These are phyloP conservation scores for Fraxinus xanthoxyloides DNA, from an alignment of 305 asterid species.

Conservation along the genomic window DNA sequence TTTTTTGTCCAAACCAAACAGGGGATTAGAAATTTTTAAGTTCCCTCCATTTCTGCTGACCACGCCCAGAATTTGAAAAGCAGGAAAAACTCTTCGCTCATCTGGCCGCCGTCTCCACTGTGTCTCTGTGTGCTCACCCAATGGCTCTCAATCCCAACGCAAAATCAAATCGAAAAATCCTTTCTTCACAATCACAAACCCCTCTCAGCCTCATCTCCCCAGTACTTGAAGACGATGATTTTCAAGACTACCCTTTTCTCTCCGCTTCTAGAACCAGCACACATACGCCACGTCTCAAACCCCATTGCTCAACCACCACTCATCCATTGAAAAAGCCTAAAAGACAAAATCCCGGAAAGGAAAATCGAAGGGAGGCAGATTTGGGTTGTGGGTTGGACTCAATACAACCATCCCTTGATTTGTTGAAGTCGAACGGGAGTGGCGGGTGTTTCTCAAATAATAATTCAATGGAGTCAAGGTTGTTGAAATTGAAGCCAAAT, in stretches of 20 bases:
- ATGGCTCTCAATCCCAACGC: conserved; percentile 45
- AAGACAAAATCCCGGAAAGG: conserved; percentile 36
- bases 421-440: conserved; percentile 20
- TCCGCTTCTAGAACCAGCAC: conserved; percentile 32
- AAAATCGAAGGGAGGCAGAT: conserved; percentile 31
- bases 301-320: conserved; percentile 17
- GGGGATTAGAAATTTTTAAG: neutral
- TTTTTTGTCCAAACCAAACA: neutral
- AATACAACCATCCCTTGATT: conserved; percentile 46
- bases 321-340: conserved; percentile 35
- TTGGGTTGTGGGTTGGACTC: conserved; percentile 45
- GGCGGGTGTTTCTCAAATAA: conserved; percentile 3
- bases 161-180: conserved; percentile 19
- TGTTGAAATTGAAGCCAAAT: conserved; percentile 1
- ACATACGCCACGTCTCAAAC: conserved; percentile 34
- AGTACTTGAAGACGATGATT: conserved; percentile 46
- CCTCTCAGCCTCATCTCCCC: conserved; percentile 20
- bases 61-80: conserved; percentile 25
- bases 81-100: neutral
- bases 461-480: conserved; percentile 29
- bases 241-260: conserved; percentile 44
- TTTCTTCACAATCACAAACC: conserved; percentile 25
- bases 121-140: neutral
- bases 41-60: conserved; percentile 39
- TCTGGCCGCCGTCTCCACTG: neutral